Percentiles rank a stretch among this genome's conserved stretches.
These are phyloP conservation scores for Elongisporangium senticosum DNA, from an alignment of 352 stramenopile genomes.

Conservation along the genomic window DNA sequence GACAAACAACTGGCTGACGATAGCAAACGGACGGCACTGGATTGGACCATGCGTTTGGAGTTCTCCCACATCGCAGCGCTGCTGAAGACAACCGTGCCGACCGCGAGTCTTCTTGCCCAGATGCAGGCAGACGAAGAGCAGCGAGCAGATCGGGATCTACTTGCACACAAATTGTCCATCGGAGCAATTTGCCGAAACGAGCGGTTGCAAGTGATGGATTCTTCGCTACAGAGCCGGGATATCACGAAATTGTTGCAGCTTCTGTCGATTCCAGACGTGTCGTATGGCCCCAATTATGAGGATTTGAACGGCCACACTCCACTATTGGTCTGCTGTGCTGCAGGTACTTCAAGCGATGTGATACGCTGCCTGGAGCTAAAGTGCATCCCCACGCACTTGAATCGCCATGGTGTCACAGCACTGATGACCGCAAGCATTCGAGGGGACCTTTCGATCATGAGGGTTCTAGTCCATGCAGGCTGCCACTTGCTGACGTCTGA, in stretches of 20 bases:
- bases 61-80: constrained; percentile 21
- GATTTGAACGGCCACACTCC: constrained; percentile 30
- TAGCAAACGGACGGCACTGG: constrained; percentile 20
- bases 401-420: constrained; percentile 32
- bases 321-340: constrained; percentile 24
- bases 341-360: constrained; percentile 28
- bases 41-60: constrained; percentile 25
- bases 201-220: constrained; percentile 25
- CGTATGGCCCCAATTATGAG: constrained; percentile 51
- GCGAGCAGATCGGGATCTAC: constrained; percentile 10
- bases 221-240: constrained; percentile 24
- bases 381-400: constrained; percentile 40
- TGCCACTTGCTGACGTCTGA: constrained; percentile 34
- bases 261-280: constrained; percentile 18
- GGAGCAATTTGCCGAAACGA: constrained; percentile 7
- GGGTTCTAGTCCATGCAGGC: constrained; percentile 29
- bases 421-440: constrained; percentile 45
- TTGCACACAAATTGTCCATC: constrained; percentile 1
- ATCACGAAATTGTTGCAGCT: constrained; percentile 27
- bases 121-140: constrained; percentile 40
- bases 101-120: constrained; percentile 18
- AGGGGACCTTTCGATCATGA: constrained; percentile 27
- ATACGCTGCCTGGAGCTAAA: constrained; percentile 27
- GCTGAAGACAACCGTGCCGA: constrained; percentile 20
- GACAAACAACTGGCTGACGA: constrained; percentile 20